Conservation (phyloP, 768 basidiomycete genomes). For the Psilocybe azurescens region DNA sequence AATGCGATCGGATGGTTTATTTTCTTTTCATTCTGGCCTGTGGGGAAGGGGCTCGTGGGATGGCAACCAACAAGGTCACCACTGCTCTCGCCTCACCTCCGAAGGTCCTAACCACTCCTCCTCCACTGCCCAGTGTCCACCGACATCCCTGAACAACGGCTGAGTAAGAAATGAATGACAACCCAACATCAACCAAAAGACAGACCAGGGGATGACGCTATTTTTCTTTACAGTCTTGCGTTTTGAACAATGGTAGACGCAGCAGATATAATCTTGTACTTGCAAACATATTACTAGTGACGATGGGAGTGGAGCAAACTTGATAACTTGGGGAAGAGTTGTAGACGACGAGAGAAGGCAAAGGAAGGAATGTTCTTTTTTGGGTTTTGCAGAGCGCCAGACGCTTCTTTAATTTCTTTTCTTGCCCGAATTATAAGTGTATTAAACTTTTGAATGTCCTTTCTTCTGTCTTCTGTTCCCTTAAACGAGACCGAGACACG, state of each 20-base stretch:
- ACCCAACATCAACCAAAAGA: not conserved
- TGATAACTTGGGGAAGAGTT: constrained; percentile 34
- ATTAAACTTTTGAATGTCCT: constrained; percentile 29
- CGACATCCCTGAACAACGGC: not conserved
- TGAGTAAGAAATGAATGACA: not conserved
- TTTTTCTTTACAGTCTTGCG: constrained; percentile 16
- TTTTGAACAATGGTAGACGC: constrained; percentile 24
- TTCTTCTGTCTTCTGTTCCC: constrained; percentile 25
- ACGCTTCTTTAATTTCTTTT: constrained; percentile 24
- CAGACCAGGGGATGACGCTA: constrained; percentile 7
- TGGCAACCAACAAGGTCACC: not conserved
- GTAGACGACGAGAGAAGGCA: constrained; percentile 32
- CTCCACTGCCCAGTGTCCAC: not conserved
- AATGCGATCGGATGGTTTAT: not conserved
- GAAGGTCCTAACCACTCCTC: not conserved
- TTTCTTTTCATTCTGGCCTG: not conserved
- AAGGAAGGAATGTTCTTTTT: constrained; percentile 23
- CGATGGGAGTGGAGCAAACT: constrained; percentile 30
- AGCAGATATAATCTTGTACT: constrained; percentile 35
- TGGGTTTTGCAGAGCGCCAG: constrained; percentile 22
- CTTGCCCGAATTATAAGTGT: constrained; percentile 34
- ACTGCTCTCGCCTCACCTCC: not conserved
- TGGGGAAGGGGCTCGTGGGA: not conserved
- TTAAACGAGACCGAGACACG: constrained; percentile 24
- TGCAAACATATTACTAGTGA: constrained; percentile 39